Evolutionary conservation across 2,329 filamentous ascomycete genomes (phyloP), one percentile per base, ranked within the genome.

Genomic region (Corniculantispora saksenae): DNA sequence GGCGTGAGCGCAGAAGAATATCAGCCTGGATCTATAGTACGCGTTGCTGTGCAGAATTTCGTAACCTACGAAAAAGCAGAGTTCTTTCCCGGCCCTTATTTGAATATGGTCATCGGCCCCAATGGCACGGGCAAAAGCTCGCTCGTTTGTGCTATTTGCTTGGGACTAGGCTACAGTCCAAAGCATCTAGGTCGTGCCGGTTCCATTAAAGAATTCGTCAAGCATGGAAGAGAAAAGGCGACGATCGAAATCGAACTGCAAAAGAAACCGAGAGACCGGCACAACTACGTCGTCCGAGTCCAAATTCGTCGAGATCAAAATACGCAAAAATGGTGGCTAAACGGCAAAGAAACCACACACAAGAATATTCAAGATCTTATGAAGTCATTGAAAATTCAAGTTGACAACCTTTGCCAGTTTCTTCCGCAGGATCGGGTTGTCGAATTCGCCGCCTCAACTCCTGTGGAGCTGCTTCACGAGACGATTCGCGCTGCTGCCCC

Each of bases 61-160:
- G 93, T 99, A 63, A 99, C 95, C 0, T 99, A 99, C 78, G 93
- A 92, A 58, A 88, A 90, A 61, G 94, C 93, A 63, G 94, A 97
- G 69, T 97, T 98, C 77, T 87, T 90, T 66, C 93, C 93, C 15
- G 95, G 95, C 0, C 94, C 95, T 1, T 94, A 92, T 74, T 78
- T 99, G 73, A 99, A 99, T 76, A 98, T 99, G 94, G 90, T 99
- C 61, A 97, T 99, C 70, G 95, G 95, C 0, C 95, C 95, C n/a
- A 99, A 99, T 73, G 95, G 95, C 40, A 98, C 95, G 0, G 95
- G 95, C 63, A 99, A 99, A 79, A 98, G 94, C 78, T 97, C 95
- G 0, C 83, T 99, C 29, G 94, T 99, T 51, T 99, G 95, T 78
- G 95, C 95, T 53, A 97, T 99, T 70, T 98, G 95, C 73, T 80